These are phyloP conservation scores for Schrenkiella parvula DNA, from an alignment of 345 rosid species.

Conservation along the genomic window DNA sequence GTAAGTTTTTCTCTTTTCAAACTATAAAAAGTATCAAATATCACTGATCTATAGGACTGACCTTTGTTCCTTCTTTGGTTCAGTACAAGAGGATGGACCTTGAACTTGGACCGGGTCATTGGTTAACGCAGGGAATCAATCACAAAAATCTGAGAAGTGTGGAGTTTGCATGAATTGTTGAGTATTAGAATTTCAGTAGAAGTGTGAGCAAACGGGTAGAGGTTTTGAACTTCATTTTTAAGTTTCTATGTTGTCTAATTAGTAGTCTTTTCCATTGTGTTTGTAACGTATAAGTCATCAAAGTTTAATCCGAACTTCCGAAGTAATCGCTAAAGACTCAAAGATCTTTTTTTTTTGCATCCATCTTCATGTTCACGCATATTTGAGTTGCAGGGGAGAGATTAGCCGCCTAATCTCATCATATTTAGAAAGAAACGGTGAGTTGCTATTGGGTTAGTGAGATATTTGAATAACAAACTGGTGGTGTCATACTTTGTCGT, in stretches of 20 bases:
- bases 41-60: not conserved
- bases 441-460: too few relatives aligned
- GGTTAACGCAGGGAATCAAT: not conserved
- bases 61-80: constrained; percentile 16
- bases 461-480: too few relatives aligned
- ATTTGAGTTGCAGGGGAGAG: too few relatives aligned
- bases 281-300: not conserved
- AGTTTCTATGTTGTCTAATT: constrained; percentile 21
- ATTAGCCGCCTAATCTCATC: too few relatives aligned
- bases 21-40: not conserved
- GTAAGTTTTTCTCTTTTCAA: constrained; percentile 43
- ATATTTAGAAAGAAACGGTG: too few relatives aligned
- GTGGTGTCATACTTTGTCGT: too few relatives aligned
- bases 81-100: constrained; percentile 78
- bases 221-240: not conserved
- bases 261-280: not conserved
- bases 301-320: not conserved
- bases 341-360: too few relatives aligned
- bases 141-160: constrained; percentile 6
- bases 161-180: constrained; percentile 21
- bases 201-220: constrained; percentile 7
- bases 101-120: constrained; percentile 24
- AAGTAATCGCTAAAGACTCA: constrained; percentile 24
- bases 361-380: too few relatives aligned
- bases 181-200: constrained; percentile 11